Evolutionary conservation across 2,329 filamentous ascomycete genomes (phyloP), one percentile per base, ranked within the genome.

Genomic region (Calcarisporium arbuscula): DNA sequence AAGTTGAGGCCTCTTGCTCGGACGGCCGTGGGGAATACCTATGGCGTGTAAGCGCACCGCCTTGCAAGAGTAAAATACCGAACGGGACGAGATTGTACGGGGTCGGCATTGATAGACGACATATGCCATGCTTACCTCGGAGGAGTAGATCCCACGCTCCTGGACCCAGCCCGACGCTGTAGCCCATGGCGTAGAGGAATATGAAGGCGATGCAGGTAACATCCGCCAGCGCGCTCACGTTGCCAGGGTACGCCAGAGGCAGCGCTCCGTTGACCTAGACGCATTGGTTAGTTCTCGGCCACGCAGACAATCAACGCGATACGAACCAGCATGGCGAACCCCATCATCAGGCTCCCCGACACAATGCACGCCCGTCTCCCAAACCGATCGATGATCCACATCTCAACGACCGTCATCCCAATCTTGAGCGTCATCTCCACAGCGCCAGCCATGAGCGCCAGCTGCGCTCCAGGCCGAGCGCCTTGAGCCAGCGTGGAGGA

Each of bases 91-190:
- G n/a, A n/a, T n/a, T n/a, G n/a, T n/a, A n/a, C n/a, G n/a, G n/a
- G n/a, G n/a, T n/a, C n/a, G n/a, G n/a, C n/a, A n/a, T n/a, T 30
- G 20, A 18, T 23, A 18, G 3, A 11, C 8, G 15, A 15, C 4
- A 3, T 33, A 16, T 22, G n/a, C 22, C 14, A 14, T 19, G 32
- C 52, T 17, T 41, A 72, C 69, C 57, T 78, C 73, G 0, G 71
- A 65, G n/a, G 70, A 69, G 40, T 77, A 77, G 0, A 77, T n/a
- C 70, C 73, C 73, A 78, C 0, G 71, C 62, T 1, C 70, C 66
- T 0, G 73, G 70, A 0, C 73, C 73, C 28, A 77, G 74, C 0
- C 73, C 70, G 41, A 77, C 58, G 32, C 68, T 74, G 47, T 74
- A 77, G 1, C 73, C 73, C 32, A 77, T 61, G 7, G 72, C 69